phyloP scores from a whole-genome alignment of 108 stramenopile genomes.

The Nitzschia palea region DNA sequence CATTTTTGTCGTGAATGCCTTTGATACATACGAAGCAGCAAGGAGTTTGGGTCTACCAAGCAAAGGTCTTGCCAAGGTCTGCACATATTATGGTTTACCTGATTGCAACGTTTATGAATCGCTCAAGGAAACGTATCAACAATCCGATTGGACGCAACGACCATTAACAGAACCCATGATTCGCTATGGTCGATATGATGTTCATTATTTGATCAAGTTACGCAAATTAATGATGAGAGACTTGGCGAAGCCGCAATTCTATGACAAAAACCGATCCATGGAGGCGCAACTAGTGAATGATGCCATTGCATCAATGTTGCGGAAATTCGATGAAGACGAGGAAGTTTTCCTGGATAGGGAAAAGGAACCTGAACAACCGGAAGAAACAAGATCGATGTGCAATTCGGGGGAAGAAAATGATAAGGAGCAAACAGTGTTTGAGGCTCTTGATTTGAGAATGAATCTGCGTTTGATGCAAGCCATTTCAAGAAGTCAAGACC shows the following conservation, averaged over 20 bases:
- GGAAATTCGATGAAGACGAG: constrained; percentile 18
- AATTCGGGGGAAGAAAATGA: not conserved
- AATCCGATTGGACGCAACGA: constrained; percentile 87
- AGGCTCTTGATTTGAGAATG: constrained; percentile 52
- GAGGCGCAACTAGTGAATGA: constrained; percentile 5
- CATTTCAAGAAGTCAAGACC: constrained; percentile 62
- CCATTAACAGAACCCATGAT: constrained; percentile 84
- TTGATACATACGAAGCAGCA: constrained; percentile 92
- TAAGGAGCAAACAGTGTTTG: constrained; percentile 17
- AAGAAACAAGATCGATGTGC: too few relatives aligned
- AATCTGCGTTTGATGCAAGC: constrained; percentile 57
- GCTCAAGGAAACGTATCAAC: constrained; percentile 83
- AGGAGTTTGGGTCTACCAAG: constrained; percentile 31
- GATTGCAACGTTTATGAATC: constrained; percentile 51
- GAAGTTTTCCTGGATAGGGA: not conserved
- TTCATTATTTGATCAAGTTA: constrained; percentile 70
- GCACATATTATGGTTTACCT: constrained; percentile 67
- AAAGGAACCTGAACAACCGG: not conserved
- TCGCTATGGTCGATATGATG: constrained; percentile 84
- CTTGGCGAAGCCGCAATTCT: constrained; percentile 46
- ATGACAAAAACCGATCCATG: not conserved
- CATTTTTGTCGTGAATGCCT: constrained; percentile 89
- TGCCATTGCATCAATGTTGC: constrained; percentile 13
- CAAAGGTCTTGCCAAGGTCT: constrained; percentile 58
- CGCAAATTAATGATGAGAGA: constrained; percentile 80